Evolutionary conservation across 495 filamentous ascomycete species (phyloP), one percentile per base, ranked within the genome.

Genomic region (Neurospora sp.): DNA sequence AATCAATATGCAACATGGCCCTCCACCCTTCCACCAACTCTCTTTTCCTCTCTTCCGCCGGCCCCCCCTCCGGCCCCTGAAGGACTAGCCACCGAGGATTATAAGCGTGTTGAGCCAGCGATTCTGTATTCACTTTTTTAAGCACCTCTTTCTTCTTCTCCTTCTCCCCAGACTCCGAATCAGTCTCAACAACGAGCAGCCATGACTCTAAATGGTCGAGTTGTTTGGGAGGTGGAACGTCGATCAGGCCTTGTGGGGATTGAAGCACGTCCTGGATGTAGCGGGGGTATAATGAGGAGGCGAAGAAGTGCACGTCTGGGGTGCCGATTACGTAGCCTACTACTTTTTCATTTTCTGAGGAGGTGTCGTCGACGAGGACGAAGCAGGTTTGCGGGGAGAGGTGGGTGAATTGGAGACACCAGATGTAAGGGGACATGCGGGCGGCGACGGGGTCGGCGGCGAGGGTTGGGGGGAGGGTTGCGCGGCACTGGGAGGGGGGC

Each of bases 1-100:
- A 41, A 69, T 84, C 79, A 71, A 84, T 83, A 74, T 84, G 83
- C 82, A 84, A 73, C 73, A 82, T 83, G 2, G 78, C 82, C 70
- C 78, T 68, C 38, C 76, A 84, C 42, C 38, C 69, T 16, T 69
- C 71, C 8, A 75, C 76, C 69, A 82, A 40, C 72, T 79, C 79
- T 61, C 68, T 75, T 73, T 80, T 80, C 37, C 48, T 59, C 1
- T 2, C 6, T 35, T 65, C 53, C 14, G 22, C 53, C 27, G 27
- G 4, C 75, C 79, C 40, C 31, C 31, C 31, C 31, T 77, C 73
- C 1, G 75, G 79, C 8, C 78, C 79, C 0, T 76, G 69, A n/a
- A 81, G 44, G 1, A 84, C 74, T 5, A 83, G 65, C 78, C 78
- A 79, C 22, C 77, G 44, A 7, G 80, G 44, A 31, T 76, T 80